phyloP scores from a whole-genome alignment of 164 flowering plant species.

The Dillenia suffruticosa region DNA sequence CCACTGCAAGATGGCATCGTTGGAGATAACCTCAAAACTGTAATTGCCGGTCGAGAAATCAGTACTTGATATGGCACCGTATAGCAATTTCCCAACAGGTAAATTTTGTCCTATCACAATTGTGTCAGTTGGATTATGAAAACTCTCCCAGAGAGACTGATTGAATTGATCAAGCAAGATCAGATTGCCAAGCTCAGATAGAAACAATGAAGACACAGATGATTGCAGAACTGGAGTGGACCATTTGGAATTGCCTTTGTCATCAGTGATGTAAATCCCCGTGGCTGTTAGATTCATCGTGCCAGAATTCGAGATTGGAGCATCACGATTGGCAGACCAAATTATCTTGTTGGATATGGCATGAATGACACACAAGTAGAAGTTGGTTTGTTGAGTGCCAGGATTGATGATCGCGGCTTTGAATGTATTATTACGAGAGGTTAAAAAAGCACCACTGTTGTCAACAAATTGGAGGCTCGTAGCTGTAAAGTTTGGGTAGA shows the following conservation, averaged over 20 bases:
- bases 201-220: slow-evolving; percentile 31
- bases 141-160: slow-evolving; percentile 65
- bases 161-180: slow-evolving; percentile 53
- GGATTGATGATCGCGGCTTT: slow-evolving; percentile 64
- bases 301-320: slow-evolving; percentile 54
- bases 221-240: slow-evolving; percentile 50
- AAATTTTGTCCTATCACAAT: slow-evolving; percentile 63
- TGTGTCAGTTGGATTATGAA: slow-evolving; percentile 59
- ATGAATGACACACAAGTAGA: slow-evolving; percentile 68
- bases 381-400: slow-evolving; percentile 18
- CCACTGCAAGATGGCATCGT: slow-evolving; percentile 64
- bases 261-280: slow-evolving; percentile 43
- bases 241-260: slow-evolving; percentile 41
- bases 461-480: slow-evolving; percentile 46
- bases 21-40: slow-evolving; percentile 26
- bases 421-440: slow-evolving; percentile 53
- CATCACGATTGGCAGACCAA: slow-evolving; percentile 78
- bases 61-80: slow-evolving; percentile 26
- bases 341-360: slow-evolving; percentile 46
- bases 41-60: slow-evolving; percentile 52
- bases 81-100: slow-evolving; percentile 24
- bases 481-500: slow-evolving; percentile 67
- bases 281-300: slow-evolving; percentile 33
- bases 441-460: slow-evolving; percentile 50
- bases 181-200: slow-evolving; percentile 65